Base-by-base conservation (phyloP, 2,329 filamentous ascomycete species). In the Sporothrix humicola region DNA sequence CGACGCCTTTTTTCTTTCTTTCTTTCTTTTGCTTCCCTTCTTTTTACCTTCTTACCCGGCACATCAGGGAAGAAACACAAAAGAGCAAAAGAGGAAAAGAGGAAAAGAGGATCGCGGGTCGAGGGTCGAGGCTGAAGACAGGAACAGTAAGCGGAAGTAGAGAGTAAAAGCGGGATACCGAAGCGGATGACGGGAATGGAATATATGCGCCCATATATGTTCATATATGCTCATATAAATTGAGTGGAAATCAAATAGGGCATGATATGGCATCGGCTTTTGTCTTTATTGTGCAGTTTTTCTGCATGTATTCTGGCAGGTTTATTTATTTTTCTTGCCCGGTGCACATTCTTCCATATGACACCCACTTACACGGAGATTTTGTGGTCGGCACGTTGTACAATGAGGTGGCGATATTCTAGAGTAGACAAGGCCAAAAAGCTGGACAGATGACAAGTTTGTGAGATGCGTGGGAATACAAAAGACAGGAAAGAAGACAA, bases 271-370 rank as follows among this genome's bases (percentile, higher is more conserved):
- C 31, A 7, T 37, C 31, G 31, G 31, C 31, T 37, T 37, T 37
- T 37, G 31, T 37, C 31, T 37, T 3, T 37, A 37, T 37, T 37
- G 4, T 37, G 31, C 23, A 26, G 23, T 26, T 26, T 26, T 37
- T 37, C 31, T 37, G 31, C 31, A 37, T 37, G 31, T 37, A 37
- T 37, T 37, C 31, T 37, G 31, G 31, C 31, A 37, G 31, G 31
- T 37, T 37, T 37, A 37, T 63, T 6, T 63, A 63, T 44, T 44
- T 20, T 12, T 63, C 17, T 37, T 59, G 52, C 15, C 15, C 26
- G 12, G 8, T 46, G 59, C 42, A 37, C 31, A 65, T 63, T 65
- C 42, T 46, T 46, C 59, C 59, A 65, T 46, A 65, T 46, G n/a
- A 65, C 8, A n/a, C 12, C 59, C 59, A 23, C 59, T 37, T 46